Evolutionary conservation across 371 early-diverging fungal genomes (phyloP), one percentile per base, ranked within the genome.

Genomic region (Neoconidiobolus thromboides): DNA sequence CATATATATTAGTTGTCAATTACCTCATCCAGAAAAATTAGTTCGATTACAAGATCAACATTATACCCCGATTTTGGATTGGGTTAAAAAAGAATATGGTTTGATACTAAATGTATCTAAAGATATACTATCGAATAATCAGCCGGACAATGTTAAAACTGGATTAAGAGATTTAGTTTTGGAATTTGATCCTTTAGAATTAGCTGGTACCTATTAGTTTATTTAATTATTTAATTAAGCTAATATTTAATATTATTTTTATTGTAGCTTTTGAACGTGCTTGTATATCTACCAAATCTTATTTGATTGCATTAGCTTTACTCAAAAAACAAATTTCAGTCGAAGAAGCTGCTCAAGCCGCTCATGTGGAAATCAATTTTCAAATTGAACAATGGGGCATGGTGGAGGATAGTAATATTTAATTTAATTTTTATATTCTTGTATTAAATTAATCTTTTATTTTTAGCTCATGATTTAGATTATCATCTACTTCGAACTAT

Each of bases 331-430:
- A 67, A 7, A 62, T 92, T 44, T 68, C 80, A 0, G 92, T 83
- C 0, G 87, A 92, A 65, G 70, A 81, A 42, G 93, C 90, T 5
- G 82, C 83, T 39, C 64, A 66, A 58, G 92, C 91, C 1, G 82
- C 92, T 0, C 82, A 84, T 58, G 80, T 92, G 6, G 96, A 96
- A 72, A 80, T 88, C 39, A 70, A 75, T 59, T 75, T 85, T 37
- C 96, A 96, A 73, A 89, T 87, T 48, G 77, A 79, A 41, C 76
- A 79, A 50, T 96, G 93, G 93, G 96, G 96, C 58, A 83, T 87
- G 69, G 88, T 96, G 2, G 92, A 92, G 74, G 91, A 91, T 62
- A 56, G 67, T 66, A 57, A 58, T 47, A 40, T 57, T 41, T 37
- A 44, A 4, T 57, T 56, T 52, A 52, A 57, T 49, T 43, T 14